Evolutionary conservation across 805 yeast genomes (phyloP), one percentile per base, ranked within the genome.

Genomic region (Saturnispora serradocipensis): DNA sequence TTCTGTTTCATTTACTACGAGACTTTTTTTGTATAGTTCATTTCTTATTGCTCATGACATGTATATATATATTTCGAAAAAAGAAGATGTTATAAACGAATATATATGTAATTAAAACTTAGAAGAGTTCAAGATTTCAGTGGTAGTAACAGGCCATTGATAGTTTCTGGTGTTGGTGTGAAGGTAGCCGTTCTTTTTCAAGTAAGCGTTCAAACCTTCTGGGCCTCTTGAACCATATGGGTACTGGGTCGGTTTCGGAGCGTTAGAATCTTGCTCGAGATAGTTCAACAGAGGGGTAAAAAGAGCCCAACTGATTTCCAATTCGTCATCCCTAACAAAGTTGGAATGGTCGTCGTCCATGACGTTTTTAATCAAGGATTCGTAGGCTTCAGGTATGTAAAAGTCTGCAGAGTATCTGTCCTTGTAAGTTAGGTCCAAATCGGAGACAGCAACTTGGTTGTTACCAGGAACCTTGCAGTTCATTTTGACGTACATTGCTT

Each of bases 341-440:
- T 91, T 91, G 49, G 98, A 86, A 72, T 93, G 99, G 70, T 90
- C 96, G 52, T 95, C 98, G 59, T 80, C 77, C 65, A 85, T 70
- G 56, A 91, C 86, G 69, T 93, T 98, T 69, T 95, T 81, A 61
- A 93, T 88, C 61, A 93, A 80, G 1, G 97, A 86, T 74, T 93
- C 99, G 69, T 93, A 93, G 42, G 98, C 98, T 74, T 91, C 97
- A 44, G 99, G 98, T 63, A 93, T 90, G 84, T 93, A 86, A 72
- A 88, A 85, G 65, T 88, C 85, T 57, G 86, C 73, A 16, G 59
- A 53, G 73, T 85, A 93, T 65, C 97, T 81, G 48, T 75, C 74
- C 51, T 83, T 72, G 68, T 93, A 93, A 35, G 95, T 86, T 64
- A 93, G 76, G 66, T 93, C 97, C 62, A 93, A 80, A 66, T 91